phyloP scores from a whole-genome alignment of 257 asterid species.

The Solanum neorickii region DNA sequence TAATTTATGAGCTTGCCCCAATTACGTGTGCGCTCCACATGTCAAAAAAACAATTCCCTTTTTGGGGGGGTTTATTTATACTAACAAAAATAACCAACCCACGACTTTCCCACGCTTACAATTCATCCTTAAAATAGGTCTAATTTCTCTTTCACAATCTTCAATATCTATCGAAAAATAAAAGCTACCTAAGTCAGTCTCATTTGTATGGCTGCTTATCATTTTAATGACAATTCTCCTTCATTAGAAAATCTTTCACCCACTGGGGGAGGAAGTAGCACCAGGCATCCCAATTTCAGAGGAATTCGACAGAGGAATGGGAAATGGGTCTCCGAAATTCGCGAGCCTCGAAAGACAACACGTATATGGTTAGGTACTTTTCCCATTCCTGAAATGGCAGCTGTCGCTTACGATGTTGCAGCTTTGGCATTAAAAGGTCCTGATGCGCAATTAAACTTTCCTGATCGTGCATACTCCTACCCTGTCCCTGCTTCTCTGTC shows the following conservation, averaged over 20 bases:
- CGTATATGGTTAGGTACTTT: slow-evolving; percentile 19
- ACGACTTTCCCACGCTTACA: neutral
- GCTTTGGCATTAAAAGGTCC: slow-evolving; percentile 10
- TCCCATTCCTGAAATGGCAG: slow-evolving; percentile 10
- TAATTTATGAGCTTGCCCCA: neutral
- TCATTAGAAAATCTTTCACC: neutral
- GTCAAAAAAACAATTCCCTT: neutral
- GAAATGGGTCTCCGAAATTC: slow-evolving; percentile 16
- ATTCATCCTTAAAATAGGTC: neutral
- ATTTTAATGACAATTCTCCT: neutral
- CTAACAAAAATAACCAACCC: neutral
- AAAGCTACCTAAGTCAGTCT: no score
- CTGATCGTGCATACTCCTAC: neutral
- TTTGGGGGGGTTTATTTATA: neutral
- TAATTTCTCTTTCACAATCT: neutral
- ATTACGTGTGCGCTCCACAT: neutral
- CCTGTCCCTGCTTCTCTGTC: slow-evolving; percentile 1
- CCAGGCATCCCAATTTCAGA: neutral
- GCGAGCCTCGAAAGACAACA: slow-evolving; percentile 6
- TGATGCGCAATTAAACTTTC: slow-evolving; percentile 5
- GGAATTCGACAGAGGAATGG: slow-evolving; percentile 8
- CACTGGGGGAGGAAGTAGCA: neutral
- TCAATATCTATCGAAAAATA: neutral
- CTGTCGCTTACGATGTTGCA: slow-evolving; percentile 14
- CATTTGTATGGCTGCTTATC: neutral